phyloP scores from a whole-genome alignment of 2,329 filamentous ascomycete species.

The Pyrenophora graminea region DNA sequence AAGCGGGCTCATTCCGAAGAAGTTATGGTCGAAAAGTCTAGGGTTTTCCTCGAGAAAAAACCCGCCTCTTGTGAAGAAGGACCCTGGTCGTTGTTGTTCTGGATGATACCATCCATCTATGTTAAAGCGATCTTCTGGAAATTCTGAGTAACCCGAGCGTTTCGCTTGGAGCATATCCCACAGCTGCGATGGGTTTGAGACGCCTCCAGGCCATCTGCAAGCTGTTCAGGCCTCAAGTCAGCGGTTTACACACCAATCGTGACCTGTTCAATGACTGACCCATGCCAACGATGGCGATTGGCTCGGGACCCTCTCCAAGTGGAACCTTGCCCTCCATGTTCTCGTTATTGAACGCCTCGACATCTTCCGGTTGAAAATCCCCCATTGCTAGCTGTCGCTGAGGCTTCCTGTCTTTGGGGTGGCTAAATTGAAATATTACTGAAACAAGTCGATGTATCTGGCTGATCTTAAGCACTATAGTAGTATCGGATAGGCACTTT shows the following conservation, averaged over 20 bases:
- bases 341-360: no score
- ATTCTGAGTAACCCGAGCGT: constrained; percentile 28
- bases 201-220: constrained; percentile 29
- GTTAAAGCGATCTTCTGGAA: constrained; percentile 37
- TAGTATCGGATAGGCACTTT: no score
- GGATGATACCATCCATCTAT: constrained; percentile 43
- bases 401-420: no score
- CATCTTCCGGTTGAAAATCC: no score
- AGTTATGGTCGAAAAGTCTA: constrained; percentile 41
- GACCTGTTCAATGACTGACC: constrained; percentile 6
- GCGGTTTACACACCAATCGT: no score
- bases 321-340: no score
- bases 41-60: constrained; percentile 43
- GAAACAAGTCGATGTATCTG: no score
- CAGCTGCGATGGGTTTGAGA: constrained; percentile 13
- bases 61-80: constrained; percentile 10
- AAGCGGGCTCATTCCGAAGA: constrained; percentile 32
- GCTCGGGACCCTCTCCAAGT: constrained; percentile 13
- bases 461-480: no score
- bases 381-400: no score
- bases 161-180: constrained; percentile 40
- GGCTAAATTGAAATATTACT: no score
- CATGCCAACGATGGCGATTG: constrained; percentile 36
- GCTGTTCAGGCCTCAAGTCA: constrained; percentile 1
- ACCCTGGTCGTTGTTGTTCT: constrained; percentile 31